phyloP scores from a whole-genome alignment of 176 grass and related monocot species.

The Paspalum notatum region DNA sequence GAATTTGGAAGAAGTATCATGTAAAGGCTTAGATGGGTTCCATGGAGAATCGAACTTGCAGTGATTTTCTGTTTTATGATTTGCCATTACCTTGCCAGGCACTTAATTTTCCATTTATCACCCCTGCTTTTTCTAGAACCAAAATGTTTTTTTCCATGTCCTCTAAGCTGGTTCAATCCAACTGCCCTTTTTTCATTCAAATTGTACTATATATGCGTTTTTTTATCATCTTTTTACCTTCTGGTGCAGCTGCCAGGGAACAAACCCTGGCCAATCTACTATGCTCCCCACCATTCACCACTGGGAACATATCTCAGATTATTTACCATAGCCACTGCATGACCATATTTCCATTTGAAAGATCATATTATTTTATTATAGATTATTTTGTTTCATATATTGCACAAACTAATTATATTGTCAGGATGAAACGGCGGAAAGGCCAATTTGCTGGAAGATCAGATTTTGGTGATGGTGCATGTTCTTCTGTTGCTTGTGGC shows the following conservation, averaged over 20 bases:
- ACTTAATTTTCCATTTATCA: background rate
- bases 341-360: constrained; percentile 12
- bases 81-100: constrained; percentile 12
- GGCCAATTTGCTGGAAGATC: constrained; percentile 65
- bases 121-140: background rate
- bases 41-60: constrained; percentile 19
- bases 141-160: background rate
- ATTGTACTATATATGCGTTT: background rate
- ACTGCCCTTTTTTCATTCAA: background rate
- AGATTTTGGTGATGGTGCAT: constrained; percentile 50
- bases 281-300: background rate
- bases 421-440: constrained; percentile 65
- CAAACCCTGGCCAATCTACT: background rate
- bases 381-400: constrained; percentile 30
- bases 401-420: constrained; percentile 15
- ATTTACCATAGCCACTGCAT: constrained; percentile 17
- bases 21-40: constrained; percentile 11
- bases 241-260: constrained; percentile 5
- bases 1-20: constrained; percentile 23
- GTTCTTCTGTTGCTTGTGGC: constrained; percentile 47
- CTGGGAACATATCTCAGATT: constrained; percentile 24
- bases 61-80: background rate
- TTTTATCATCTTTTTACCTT: background rate
- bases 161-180: background rate
- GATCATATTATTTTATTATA: background rate